Base-by-base conservation (phyloP, 345 rosid species). In the Gossypium anomalum region DNA sequence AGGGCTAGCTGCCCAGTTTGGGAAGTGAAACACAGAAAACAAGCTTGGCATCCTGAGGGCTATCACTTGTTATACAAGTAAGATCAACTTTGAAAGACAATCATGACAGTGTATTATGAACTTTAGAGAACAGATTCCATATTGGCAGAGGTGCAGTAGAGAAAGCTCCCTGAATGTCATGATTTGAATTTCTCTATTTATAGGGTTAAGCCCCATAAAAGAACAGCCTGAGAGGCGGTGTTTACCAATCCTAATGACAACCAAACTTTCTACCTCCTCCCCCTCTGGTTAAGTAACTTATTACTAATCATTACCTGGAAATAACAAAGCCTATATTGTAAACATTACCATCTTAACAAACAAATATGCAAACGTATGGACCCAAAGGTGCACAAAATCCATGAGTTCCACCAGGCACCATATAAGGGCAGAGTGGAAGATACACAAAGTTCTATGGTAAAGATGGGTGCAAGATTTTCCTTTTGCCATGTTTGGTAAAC, bases 291-390 rank as follows among this genome's bases (percentile, higher is more conserved):
- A 34, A 34, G 41, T 4, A 34, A 34, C 41, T 34, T 34, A 34
- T 34, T 5, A 34, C 41, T 34, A 34, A 34, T 34, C 7, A 34
- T 5, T 34, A 34, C 41, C 41, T 34, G 41, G 1, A 34, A 23
- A 16, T 58, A 22, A 22, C 13, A 23, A 12, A 55, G 12, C 59
- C n/a, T 55, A n/a, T 55, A 55, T 55, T 12, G 63, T 4, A 58
- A 23, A 58, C 34, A 58, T 12, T 58, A 58, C 63, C 63, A 58
- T 23, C 17, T 65, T 65, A 65, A 43, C 70, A 64, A 64, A 64
- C 15, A 43, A 43, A 23, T 7, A 58, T 0, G 2, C 1, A 11
- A 27, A 58, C 4, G 7, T 11, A 7, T 11, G 16, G 15, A 22
- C 60, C 20, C 23, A 57, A 57, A 58, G 29, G 16, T 22, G 16